These are phyloP conservation scores for Carex arenaria DNA, from an alignment of 202 grass and related monocot genomes.

Conservation along the genomic window DNA sequence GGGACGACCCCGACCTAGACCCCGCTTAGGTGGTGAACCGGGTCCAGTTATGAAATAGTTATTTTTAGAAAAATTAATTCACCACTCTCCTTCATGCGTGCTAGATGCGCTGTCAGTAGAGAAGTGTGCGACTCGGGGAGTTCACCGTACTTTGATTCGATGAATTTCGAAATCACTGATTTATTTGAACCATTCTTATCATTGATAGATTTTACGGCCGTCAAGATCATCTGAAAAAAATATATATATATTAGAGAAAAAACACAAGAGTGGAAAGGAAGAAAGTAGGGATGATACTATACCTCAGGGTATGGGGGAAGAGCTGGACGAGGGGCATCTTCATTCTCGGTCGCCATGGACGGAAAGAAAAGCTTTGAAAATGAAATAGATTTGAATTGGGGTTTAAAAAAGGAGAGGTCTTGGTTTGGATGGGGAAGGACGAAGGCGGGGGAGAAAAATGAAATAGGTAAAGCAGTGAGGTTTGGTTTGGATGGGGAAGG, in stretches of 20 bases:
- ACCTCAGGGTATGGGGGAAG: conserved; percentile 64
- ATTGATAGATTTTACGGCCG: conserved; percentile 44
- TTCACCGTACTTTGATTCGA: conserved; percentile 42
- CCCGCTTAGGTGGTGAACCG: conserved; percentile 57
- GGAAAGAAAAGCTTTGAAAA: background rate
- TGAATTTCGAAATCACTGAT: conserved; percentile 61
- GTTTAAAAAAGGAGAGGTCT: conserved; percentile 27
- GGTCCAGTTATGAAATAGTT: conserved; percentile 46
- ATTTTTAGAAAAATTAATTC: conserved; percentile 48
- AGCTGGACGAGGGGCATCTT: conserved; percentile 21
- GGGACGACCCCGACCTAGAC: conserved; percentile 71
- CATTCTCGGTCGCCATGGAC: conserved; percentile 44
- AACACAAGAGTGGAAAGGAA: background rate
- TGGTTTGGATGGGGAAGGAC: conserved; percentile 8
- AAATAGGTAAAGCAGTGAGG: conserved; percentile 48
- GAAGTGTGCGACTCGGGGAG: conserved; percentile 37
- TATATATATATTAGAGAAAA: too few species aligned
- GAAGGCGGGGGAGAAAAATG: background rate
- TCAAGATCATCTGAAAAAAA: conserved; percentile 65
- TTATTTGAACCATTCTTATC: conserved; percentile 52
- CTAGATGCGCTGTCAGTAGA: conserved; percentile 54
- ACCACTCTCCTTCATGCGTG: conserved; percentile 59
- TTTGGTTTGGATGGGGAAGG: too few species aligned
- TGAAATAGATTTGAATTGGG: conserved; percentile 26
- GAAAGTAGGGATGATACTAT: background rate